Conservation (phyloP, 1,284 basidiomycete genomes). For the Sanghuangporus baumii region DNA sequence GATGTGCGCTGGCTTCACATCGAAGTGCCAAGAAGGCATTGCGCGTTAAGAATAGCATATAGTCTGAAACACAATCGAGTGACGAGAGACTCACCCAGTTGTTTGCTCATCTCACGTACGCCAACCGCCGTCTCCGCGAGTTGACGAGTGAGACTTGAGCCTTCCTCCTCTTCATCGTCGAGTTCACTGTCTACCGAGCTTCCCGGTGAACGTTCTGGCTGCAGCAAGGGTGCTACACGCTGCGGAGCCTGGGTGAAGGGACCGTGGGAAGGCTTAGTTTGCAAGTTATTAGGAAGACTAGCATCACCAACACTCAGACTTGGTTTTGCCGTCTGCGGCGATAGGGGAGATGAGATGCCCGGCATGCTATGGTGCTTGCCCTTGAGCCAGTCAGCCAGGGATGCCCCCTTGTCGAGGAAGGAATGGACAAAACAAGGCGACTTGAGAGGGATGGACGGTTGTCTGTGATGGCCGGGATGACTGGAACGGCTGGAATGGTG, state of each 20-base stretch:
- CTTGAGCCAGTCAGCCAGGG: constrained; percentile 65
- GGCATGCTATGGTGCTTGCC: constrained; percentile 30
- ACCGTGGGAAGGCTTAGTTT: constrained; percentile 6
- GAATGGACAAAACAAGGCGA: constrained; percentile 89
- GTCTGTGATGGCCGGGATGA: constrained; percentile 26
- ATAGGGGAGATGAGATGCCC: constrained; percentile 15
- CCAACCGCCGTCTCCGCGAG: constrained; percentile 96
- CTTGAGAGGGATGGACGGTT: constrained; percentile 35
- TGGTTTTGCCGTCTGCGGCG: constrained; percentile 22
- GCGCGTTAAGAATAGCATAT: background rate
- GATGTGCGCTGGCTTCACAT: background rate
- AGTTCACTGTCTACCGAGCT: constrained; percentile 25
- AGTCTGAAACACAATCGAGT: constrained; percentile 17
- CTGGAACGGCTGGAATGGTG: constrained; percentile 23
- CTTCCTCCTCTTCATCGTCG: constrained; percentile 60
- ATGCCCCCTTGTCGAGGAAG: constrained; percentile 71
- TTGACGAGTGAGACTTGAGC: constrained; percentile 81
- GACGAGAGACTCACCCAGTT: constrained; percentile 72
- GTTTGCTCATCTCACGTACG: constrained; percentile 98
- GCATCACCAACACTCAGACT: background rate
- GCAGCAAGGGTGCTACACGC: constrained; percentile 16
- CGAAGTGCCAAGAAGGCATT: background rate
- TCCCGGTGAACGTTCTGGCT: constrained; percentile 16
- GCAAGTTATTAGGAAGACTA: background rate
- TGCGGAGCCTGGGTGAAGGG: constrained; percentile 4